Conservation (phyloP, 768 basidiomycete genomes). For the Polyporus arcularius region DNA sequence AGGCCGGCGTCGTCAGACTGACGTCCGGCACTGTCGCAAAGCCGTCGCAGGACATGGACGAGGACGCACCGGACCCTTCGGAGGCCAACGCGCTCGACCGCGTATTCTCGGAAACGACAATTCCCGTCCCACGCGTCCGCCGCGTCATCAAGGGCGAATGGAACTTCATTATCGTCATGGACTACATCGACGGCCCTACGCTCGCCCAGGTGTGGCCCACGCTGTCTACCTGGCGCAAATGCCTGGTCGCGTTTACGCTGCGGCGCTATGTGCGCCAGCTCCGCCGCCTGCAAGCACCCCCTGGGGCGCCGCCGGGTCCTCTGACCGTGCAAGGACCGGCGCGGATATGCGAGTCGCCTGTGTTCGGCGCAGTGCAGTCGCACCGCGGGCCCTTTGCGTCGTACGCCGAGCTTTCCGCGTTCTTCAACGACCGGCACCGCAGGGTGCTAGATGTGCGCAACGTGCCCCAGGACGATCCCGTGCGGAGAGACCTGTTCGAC, state of each 20-base stretch:
- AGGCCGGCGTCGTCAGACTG: background rate
- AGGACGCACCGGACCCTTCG: background rate
- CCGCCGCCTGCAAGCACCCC: conserved; percentile 10
- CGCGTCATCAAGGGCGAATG: conserved; percentile 2
- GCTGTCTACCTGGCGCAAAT: conserved; percentile 22
- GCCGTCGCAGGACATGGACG: background rate
- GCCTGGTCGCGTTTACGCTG: conserved; percentile 30
- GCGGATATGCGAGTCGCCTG: background rate
- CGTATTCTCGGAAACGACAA: conserved; percentile 13
- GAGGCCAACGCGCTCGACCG: conserved; percentile 1
- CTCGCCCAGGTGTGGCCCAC: conserved; percentile 29
- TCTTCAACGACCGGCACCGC: background rate
- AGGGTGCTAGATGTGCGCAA: background rate
- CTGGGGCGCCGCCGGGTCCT: background rate
- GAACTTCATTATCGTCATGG: conserved; percentile 18
- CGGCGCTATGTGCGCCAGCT: conserved; percentile 31
- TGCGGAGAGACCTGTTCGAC: conserved; percentile 10
- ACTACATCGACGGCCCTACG: conserved; percentile 28
- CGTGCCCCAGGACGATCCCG: background rate
- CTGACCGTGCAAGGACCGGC: background rate
- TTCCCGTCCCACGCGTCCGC: conserved; percentile 19
- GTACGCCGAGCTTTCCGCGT: conserved; percentile 6
- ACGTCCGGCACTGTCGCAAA: conserved; percentile 1
- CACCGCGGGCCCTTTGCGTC: background rate
- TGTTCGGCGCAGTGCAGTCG: background rate